Evolutionary conservation across 1,284 basidiomycete species (phyloP), one percentile per base, ranked within the genome.

Genomic region (Bjerkandera adusta): DNA sequence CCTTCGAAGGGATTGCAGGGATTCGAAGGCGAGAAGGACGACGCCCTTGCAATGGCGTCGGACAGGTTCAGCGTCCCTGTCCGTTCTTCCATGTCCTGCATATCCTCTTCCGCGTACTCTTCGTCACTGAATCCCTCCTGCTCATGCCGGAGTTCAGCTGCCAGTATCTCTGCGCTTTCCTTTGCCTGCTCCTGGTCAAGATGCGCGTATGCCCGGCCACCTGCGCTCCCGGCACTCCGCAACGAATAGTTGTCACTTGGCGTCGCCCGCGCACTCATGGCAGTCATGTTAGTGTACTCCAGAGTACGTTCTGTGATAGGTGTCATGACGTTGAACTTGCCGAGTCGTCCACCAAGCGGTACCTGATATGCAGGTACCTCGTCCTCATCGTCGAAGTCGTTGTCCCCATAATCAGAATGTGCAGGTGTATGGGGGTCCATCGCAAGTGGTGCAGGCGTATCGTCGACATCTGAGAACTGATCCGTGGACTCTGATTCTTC

Each of bases 251-350:
- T 7, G 7, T 41, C 22, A 27, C 39, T 41, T 21, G 39, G 39
- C 3, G 40, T 48, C 16, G 33, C 34, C 16, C 39, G 22, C 33
- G 54, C 56, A 12, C 39, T 39, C 33, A 38, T 29, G 24, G 39
- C 16, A 1, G 18, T 36, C 16, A 18, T 83, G 33, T 71, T 73
- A 3, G 88, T 90, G 61, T 79, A 93, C 63, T 97, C 95, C 58
- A 81, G 81, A 4, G 94, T 97, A 32, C 93, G 76, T 67, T 97
- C 95, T 3, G 90, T 91, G 60, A 97, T 96, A 1, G 94, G 94
- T 8, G 94, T 97, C 89, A 97, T 92, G 45, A 91, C 81, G 57
- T 90, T 84, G 67, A 92, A 88, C 48, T 73, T 74, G 20, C 86
- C 88, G 57, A 88, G 83, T 38, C 88, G 79, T 10, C 85, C 83